Conservation (phyloP, 225 moss, liverwort and hornwort species). For the Physcomitrellopsis africana region DNA sequence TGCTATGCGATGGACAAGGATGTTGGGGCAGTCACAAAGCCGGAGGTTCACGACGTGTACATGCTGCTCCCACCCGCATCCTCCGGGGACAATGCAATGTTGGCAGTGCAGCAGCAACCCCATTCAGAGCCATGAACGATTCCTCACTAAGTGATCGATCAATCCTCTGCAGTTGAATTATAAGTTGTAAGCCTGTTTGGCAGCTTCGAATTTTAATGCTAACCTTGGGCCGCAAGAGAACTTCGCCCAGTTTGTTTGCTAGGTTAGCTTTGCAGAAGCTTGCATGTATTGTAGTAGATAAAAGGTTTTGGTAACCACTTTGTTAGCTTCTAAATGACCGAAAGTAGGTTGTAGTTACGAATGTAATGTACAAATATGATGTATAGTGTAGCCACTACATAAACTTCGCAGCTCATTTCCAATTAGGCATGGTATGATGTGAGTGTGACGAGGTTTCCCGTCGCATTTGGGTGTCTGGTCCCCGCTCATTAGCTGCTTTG, state of each 20-base stretch:
- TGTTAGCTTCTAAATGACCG: too few species aligned
- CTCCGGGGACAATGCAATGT: slow-evolving; percentile 40
- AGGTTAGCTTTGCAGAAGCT: too few species aligned
- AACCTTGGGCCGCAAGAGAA: too few species aligned
- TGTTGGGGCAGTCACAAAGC: slow-evolving; percentile 58
- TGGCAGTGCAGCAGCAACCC: slow-evolving; percentile 32
- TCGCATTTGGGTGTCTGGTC: neutral
- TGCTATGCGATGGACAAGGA: slow-evolving; percentile 94
- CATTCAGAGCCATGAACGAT: slow-evolving; percentile 27
- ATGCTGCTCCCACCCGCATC: slow-evolving; percentile 62
- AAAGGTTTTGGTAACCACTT: too few species aligned
- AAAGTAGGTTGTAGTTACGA: too few species aligned
- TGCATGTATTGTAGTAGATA: too few species aligned
- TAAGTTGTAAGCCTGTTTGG: too few species aligned
- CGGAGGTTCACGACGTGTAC: slow-evolving; percentile 80
- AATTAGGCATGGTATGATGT: neutral
- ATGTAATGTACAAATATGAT: too few species aligned
- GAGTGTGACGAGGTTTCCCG: neutral
- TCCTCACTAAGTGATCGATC: too few species aligned
- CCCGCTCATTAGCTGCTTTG: neutral
- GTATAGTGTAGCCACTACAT: neutral
- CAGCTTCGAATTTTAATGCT: too few species aligned
- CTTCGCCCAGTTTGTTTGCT: too few species aligned
- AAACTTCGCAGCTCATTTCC: neutral
- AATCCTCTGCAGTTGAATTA: too few species aligned